Conservation (phyloP, 495 filamentous ascomycete species). For the Hypomontagnella monticulosa region DNA sequence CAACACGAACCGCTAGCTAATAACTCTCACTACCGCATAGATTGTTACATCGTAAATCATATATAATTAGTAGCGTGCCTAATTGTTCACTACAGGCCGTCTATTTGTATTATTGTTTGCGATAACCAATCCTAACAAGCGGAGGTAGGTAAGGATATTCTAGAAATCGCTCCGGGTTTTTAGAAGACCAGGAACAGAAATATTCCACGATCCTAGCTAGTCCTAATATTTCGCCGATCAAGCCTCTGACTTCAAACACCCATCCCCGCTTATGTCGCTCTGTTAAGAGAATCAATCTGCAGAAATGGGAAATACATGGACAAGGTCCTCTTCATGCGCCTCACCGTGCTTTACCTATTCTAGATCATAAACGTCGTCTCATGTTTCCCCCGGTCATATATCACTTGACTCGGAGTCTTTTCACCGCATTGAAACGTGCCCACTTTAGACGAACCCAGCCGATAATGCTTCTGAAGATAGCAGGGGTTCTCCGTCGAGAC, state of each 20-base stretch:
- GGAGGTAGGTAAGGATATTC: background rate
- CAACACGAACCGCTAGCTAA: background rate
- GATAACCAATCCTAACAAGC: background rate
- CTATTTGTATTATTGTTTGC: background rate
- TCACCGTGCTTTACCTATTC: conserved; percentile 17
- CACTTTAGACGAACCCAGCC: conserved; percentile 4
- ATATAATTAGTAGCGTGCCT: background rate
- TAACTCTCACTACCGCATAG: background rate
- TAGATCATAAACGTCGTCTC: conserved; percentile 11
- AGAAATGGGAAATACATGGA: conserved; percentile 18
- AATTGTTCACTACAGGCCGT: background rate
- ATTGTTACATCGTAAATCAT: background rate
- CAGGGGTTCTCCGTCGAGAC: background rate
- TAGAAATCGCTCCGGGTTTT: conserved; percentile 27
- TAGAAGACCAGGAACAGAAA: conserved; percentile 9
- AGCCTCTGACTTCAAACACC: conserved; percentile 7
- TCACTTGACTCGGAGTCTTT: too few species aligned
- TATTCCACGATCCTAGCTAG: conserved; percentile 23
- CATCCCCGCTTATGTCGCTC: conserved; percentile 36
- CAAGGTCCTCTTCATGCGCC: conserved; percentile 23
- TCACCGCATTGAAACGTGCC: conserved; percentile 24
- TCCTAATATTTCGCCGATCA: conserved; percentile 16
- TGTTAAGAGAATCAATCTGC: conserved; percentile 32
- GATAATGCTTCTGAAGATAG: conserved; percentile 11
- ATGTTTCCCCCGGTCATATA: too few species aligned